Percentiles rank a stretch among this genome's conserved stretches.
phyloP scores from a whole-genome alignment of 139 green algal genomes.

The Dunaliella primolecta region DNA sequence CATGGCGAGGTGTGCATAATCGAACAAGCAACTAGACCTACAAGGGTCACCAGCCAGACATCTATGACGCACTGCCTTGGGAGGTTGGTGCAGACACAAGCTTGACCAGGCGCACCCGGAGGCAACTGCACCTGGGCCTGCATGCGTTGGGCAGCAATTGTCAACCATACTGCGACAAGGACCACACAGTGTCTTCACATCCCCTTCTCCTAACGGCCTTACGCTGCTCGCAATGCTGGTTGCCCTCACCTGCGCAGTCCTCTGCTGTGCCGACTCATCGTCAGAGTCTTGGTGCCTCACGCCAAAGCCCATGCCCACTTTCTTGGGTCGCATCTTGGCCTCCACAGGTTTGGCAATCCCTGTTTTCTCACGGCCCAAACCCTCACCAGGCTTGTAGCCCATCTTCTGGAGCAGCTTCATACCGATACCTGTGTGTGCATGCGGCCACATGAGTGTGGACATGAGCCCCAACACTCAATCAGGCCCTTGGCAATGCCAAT shows the following conservation, averaged over 20 bases:
- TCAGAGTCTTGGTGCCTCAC: conserved; percentile 46
- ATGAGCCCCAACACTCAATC: not conserved
- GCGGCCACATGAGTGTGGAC: not conserved
- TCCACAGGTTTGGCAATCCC: conserved; percentile 88
- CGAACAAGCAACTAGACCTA: too few species aligned
- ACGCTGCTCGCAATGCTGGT: too few species aligned
- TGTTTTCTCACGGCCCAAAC: conserved; percentile 58
- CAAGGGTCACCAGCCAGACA: too few species aligned
- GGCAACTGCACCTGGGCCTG: too few species aligned
- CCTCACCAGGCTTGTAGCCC: conserved; percentile 81
- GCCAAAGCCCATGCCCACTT: conserved; percentile 91
- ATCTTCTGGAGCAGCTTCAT: conserved; percentile 94
- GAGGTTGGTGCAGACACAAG: too few species aligned
- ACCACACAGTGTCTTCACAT: too few species aligned
- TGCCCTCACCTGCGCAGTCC: not conserved
- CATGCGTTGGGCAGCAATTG: too few species aligned
- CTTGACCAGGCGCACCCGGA: too few species aligned
- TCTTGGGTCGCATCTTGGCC: conserved; percentile 84
- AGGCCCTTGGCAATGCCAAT: not conserved
- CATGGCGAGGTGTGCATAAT: too few species aligned
- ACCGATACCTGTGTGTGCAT: conserved; percentile 66
- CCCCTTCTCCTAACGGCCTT: too few species aligned
- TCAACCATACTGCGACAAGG: too few species aligned
- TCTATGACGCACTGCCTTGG: too few species aligned
- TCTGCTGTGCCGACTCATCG: conserved; percentile 9